Percentiles rank a stretch among this genome's conserved stretches.
Conservation (phyloP, 2,329 filamentous ascomycete species). For the Sarocladium kiliense region DNA sequence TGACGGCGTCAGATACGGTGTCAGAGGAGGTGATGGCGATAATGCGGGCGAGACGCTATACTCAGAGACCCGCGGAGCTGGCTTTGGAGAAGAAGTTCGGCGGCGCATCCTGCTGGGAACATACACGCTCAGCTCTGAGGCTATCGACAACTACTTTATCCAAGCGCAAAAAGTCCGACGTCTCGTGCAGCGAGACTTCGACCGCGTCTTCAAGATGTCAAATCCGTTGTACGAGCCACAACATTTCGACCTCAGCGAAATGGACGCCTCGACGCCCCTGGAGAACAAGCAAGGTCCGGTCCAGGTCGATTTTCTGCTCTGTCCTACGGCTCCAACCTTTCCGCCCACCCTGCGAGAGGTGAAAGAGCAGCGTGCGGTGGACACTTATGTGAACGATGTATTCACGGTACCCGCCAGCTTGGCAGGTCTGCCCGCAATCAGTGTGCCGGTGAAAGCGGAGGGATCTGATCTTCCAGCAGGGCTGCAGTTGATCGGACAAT, state of each 20-base stretch:
- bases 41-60: slow-evolving; percentile 64
- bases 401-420: slow-evolving; percentile 94
- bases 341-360: slow-evolving; percentile 63
- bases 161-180: slow-evolving; percentile 85
- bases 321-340: slow-evolving; percentile 76
- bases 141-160: slow-evolving; percentile 94
- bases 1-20: slow-evolving; percentile 90
- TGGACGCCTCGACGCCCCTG: slow-evolving; percentile 46
- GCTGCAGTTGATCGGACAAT: slow-evolving; percentile 76
- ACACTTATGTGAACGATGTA: slow-evolving; percentile 87
- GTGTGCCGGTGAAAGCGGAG: slow-evolving; percentile 54
- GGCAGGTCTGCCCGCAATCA: slow-evolving; percentile 84
- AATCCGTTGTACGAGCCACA: slow-evolving; percentile 61
- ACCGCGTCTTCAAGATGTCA: slow-evolving; percentile 63
- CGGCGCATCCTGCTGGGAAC: slow-evolving; percentile 83
- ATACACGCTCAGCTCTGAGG: slow-evolving; percentile 83
- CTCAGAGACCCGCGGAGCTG: slow-evolving; percentile 64
- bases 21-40: slow-evolving; percentile 44
- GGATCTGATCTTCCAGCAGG: slow-evolving; percentile 37
- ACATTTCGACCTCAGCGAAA: slow-evolving; percentile 55
- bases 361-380: slow-evolving; percentile 50
- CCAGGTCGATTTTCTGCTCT: slow-evolving; percentile 80
- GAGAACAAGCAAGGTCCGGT: slow-evolving; percentile 52
- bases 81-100: slow-evolving; percentile 81
- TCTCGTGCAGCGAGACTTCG: slow-evolving; percentile 81